Evolutionary conservation across 495 filamentous ascomycete genomes (phyloP).

Genomic region (Daldinia loculata): DNA sequence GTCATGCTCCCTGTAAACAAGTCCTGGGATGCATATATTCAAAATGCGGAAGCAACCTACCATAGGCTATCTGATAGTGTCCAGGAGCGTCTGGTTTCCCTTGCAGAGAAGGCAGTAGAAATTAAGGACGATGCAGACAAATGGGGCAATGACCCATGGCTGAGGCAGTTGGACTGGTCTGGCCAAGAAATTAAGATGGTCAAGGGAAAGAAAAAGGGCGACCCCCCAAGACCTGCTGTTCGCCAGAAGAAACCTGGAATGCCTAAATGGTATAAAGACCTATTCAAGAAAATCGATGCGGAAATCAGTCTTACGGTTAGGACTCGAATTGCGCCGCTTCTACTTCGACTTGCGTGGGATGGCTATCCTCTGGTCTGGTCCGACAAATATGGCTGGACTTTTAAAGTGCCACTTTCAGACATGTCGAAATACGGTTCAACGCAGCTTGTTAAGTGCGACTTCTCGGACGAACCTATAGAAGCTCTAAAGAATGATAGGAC

Average conservation of each 20-base stretch:
- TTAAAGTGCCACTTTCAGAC: constrained; percentile 74
- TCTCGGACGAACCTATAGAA: constrained; percentile 74
- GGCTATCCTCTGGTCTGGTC: constrained; percentile 91
- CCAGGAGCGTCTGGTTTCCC: constrained; percentile 70
- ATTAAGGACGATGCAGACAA: constrained; percentile 71
- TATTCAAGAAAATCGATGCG: constrained; percentile 71
- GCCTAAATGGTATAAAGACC: constrained; percentile 95
- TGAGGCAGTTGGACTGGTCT: constrained; percentile 93
- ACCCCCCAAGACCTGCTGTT: constrained; percentile 77
- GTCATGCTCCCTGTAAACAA: constrained; percentile 91
- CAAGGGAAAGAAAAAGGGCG: constrained; percentile 86
- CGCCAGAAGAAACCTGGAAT: constrained; percentile 93
- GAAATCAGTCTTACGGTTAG: constrained; percentile 83
- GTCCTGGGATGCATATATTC: constrained; percentile 85
- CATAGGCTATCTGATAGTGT: constrained; percentile 77
- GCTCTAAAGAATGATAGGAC: constrained; percentile 70
- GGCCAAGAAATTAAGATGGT: constrained; percentile 90
- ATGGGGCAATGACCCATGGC: constrained; percentile 84
- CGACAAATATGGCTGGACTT: constrained; percentile 90
- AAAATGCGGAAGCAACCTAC: constrained; percentile 85
- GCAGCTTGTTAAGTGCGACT: constrained; percentile 75
- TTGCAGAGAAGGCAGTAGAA: constrained; percentile 79
- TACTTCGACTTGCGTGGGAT: constrained; percentile 89
- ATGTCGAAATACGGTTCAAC: constrained; percentile 71
- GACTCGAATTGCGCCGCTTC: constrained; percentile 84